Conservation (phyloP, 176 grass and related monocot species). For the Aegilops umbellulata region DNA sequence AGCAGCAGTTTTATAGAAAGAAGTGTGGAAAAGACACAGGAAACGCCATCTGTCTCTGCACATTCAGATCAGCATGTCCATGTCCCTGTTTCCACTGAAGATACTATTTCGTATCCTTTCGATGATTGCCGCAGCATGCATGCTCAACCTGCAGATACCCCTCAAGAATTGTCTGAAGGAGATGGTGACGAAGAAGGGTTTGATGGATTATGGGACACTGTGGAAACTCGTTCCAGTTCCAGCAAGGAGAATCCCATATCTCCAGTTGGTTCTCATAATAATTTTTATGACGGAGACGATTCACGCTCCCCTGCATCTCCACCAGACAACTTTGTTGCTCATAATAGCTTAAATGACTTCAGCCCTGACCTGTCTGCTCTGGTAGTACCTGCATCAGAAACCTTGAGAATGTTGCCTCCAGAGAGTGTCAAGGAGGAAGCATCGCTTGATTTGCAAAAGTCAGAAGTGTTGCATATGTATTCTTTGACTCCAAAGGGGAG, state of each 20-base stretch:
- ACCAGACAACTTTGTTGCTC: background rate
- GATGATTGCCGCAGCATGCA: background rate
- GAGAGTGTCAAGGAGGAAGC: background rate
- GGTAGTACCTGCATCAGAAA: background rate
- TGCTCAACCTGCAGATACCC: background rate
- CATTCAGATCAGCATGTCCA: background rate
- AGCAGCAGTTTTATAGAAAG: background rate
- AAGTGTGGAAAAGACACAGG: background rate
- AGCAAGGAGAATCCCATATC: background rate
- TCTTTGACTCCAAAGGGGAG: background rate
- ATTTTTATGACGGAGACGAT: background rate
- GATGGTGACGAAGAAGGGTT: background rate
- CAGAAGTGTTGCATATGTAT: background rate
- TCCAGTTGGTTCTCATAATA: constrained; percentile 2
- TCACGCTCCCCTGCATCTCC: background rate
- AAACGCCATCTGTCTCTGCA: background rate
- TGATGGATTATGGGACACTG: background rate
- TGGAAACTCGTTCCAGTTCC: background rate
- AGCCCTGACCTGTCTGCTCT: background rate
- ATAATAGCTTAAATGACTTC: background rate
- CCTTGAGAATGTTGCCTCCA: background rate
- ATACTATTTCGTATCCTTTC: background rate
- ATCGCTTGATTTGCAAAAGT: background rate
- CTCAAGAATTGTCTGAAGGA: constrained; percentile 1
- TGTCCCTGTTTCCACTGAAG: background rate